Conservation (phyloP, 768 basidiomycete genomes). For the Suillus discolor region DNA sequence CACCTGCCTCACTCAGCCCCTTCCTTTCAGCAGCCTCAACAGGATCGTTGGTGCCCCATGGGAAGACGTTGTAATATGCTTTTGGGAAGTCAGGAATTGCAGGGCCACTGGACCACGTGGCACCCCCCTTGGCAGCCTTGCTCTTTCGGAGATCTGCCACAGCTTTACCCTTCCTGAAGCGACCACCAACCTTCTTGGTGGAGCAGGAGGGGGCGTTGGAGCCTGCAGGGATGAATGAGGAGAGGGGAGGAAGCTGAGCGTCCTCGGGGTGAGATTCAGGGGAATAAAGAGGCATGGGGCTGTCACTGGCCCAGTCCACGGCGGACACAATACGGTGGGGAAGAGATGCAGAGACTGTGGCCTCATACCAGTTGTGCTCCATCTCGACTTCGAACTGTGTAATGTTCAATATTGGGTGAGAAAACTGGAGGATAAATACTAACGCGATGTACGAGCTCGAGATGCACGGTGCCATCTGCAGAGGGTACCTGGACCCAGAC, state of each 20-base stretch:
- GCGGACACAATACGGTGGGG: conserved; percentile 85
- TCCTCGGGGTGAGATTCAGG: conserved; percentile 27
- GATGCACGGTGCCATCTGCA: conserved; percentile 54
- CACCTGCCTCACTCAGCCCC: conserved; percentile 14
- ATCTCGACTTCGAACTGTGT: conserved; percentile 86
- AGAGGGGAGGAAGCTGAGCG: conserved; percentile 25
- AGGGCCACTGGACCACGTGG: background rate
- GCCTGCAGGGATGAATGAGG: conserved; percentile 27
- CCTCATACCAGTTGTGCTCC: conserved; percentile 96
- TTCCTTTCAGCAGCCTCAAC: conserved; percentile 42
- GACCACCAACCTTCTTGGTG: background rate
- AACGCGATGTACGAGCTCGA: conserved; percentile 66
- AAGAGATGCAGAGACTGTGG: conserved; percentile 71
- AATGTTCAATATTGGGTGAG: conserved; percentile 4
- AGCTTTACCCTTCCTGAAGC: conserved; percentile 20
- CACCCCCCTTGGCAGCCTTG: conserved; percentile 20
- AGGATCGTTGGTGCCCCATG: conserved; percentile 89
- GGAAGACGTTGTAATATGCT: conserved; percentile 70
- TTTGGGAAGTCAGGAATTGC: conserved; percentile 25
- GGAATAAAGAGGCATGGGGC: conserved; percentile 44
- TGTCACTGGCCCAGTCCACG: conserved; percentile 93
- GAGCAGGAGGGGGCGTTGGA: conserved; percentile 20
- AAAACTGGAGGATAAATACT: background rate
- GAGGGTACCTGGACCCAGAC: conserved; percentile 83
- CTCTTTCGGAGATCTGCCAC: conserved; percentile 14